These are phyloP conservation scores for Calonectria hawksworthii DNA, from an alignment of 2,329 filamentous ascomycete genomes.

Conservation along the genomic window DNA sequence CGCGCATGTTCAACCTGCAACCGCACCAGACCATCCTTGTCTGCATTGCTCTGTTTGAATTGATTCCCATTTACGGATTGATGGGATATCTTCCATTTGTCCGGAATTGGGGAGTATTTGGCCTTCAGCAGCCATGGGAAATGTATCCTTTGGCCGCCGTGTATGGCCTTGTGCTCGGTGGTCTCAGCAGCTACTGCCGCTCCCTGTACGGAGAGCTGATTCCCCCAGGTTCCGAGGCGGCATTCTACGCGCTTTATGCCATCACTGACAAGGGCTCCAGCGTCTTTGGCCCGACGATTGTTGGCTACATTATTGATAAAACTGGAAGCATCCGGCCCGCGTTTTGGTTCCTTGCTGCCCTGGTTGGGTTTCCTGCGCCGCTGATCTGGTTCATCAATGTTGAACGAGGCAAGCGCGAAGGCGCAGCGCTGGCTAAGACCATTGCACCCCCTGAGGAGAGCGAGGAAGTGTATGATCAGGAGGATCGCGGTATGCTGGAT, in stretches of 20 bases:
- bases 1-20: slow-evolving; percentile 75
- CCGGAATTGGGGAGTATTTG: slow-evolving; percentile 79
- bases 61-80: slow-evolving; percentile 93
- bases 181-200: slow-evolving; percentile 90
- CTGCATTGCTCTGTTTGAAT: slow-evolving; percentile 91
- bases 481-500: slow-evolving; percentile 47
- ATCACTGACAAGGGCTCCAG: slow-evolving; percentile 98
- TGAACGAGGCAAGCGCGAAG: slow-evolving; percentile 80
- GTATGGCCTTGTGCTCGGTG: slow-evolving; percentile 95
- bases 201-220: slow-evolving; percentile 95
- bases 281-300: slow-evolving; percentile 93
- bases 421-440: slow-evolving; percentile 71
- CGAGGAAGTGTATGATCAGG: slow-evolving; percentile 36
- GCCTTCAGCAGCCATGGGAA: slow-evolving; percentile 95
- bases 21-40: slow-evolving; percentile 91
- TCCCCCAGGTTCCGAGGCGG: slow-evolving; percentile 92
- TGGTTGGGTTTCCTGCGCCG: slow-evolving; percentile 89
- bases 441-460: slow-evolving; percentile 57
- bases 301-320: slow-evolving; percentile 90
- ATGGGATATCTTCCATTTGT: slow-evolving; percentile 89
- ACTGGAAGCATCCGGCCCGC: slow-evolving; percentile 86
- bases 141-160: slow-evolving; percentile 94
- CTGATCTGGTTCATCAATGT: slow-evolving; percentile 90
- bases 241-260: slow-evolving; percentile 96
- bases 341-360: slow-evolving; percentile 89